A percentile compares a stretch with the other conserved stretches of the same genome.
Evolutionary conservation across 495 filamentous ascomycete genomes (phyloP).

Genomic region (Darksidea phi): DNA sequence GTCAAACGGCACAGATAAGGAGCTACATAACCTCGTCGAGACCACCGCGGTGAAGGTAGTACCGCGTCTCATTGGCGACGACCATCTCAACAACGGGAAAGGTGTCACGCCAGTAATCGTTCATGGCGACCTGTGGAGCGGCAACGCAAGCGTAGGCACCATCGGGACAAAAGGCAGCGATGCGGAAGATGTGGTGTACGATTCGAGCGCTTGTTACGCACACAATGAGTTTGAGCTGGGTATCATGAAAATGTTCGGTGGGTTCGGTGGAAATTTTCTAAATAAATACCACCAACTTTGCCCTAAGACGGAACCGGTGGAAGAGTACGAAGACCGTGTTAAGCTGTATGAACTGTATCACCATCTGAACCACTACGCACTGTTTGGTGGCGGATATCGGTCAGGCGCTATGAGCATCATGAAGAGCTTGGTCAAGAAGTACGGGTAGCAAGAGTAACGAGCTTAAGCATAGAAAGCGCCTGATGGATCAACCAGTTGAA

Average conservation of each 20-base stretch:
- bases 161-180: conserved; percentile 58
- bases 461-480: too few species aligned
- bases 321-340: conserved; percentile 81
- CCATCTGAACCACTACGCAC: conserved; percentile 81
- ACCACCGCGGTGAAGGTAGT: conserved; percentile 61
- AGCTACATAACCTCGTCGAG: conserved; percentile 62
- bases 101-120: conserved; percentile 70
- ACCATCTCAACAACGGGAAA: conserved; percentile 59
- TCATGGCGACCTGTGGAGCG: conserved; percentile 90
- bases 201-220: conserved; percentile 76
- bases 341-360: conserved; percentile 87
- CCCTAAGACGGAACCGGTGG: conserved; percentile 75
- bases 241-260: conserved; percentile 96
- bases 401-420: conserved; percentile 72
- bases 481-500: too few species aligned
- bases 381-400: conserved; percentile 79
- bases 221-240: conserved; percentile 90
- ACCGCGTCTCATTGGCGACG: conserved; percentile 67
- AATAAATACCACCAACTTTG: conserved; percentile 71
- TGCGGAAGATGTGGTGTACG: conserved; percentile 74
- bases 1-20: conserved; percentile 62
- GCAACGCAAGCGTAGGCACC: conserved; percentile 69
- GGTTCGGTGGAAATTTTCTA: conserved; percentile 71
- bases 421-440: conserved; percentile 67
- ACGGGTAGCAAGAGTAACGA: conserved; percentile 47